phyloP scores from a whole-genome alignment of 2,329 filamentous ascomycete species.

The Nigrograna mackinnonii region DNA sequence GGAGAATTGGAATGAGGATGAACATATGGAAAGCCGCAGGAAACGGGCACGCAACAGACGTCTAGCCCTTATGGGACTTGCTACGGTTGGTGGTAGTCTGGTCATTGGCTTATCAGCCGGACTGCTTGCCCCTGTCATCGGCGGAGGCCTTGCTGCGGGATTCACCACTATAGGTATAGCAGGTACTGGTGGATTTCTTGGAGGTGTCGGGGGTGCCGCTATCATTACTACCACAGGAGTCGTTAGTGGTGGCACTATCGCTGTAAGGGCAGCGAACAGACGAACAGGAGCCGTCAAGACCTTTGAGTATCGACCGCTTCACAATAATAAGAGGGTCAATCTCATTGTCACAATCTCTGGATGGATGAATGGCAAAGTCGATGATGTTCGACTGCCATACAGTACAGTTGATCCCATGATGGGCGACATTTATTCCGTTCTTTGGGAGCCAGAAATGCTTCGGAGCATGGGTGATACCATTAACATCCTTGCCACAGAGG shows the following conservation, averaged over 20 bases:
- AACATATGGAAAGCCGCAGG: constrained; percentile 84
- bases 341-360: constrained; percentile 93
- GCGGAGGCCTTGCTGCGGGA: constrained; percentile 88
- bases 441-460: constrained; percentile 99
- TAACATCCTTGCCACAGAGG: constrained; percentile 96
- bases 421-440: constrained; percentile 95
- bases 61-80: constrained; percentile 94
- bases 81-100: constrained; percentile 90
- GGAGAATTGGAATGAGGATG: constrained; percentile 97
- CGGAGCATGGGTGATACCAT: constrained; percentile 98
- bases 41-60: constrained; percentile 81
- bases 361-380: constrained; percentile 98
- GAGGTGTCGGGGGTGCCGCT: constrained; percentile 88
- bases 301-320: constrained; percentile 93
- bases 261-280: constrained; percentile 79
- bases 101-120: constrained; percentile 96
- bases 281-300: constrained; percentile 91
- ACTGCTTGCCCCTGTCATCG: constrained; percentile 88
- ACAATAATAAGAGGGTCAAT: constrained; percentile 98
- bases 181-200: constrained; percentile 86
- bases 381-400: constrained; percentile 93
- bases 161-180: constrained; percentile 94
- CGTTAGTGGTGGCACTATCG: constrained; percentile 84
- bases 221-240: constrained; percentile 91
- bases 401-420: constrained; percentile 97